Evolutionary conservation across 2,329 filamentous ascomycete species (phyloP), one percentile per base, ranked within the genome.

Genomic region (Thelonectria blattea): DNA sequence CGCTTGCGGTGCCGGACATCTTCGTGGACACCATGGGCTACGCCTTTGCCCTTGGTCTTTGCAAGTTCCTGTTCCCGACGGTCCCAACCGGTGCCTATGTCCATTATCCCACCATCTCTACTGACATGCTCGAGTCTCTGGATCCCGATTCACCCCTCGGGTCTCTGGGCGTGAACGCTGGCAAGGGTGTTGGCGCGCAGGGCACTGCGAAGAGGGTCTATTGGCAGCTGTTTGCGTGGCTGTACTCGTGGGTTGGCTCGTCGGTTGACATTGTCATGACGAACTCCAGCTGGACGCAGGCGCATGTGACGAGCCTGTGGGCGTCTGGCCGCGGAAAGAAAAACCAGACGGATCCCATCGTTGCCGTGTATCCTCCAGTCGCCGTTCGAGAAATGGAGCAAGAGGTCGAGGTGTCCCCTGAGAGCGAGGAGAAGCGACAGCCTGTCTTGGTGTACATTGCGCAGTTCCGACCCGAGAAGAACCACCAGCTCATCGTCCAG

Each of bases 1-100:
- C 87, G n/a, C 85, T 97, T 3, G 83, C 98, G 3, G 91, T 94
- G 0, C 95, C 95, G 0, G 95, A 99, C 74, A 85, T 98, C 53
- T 97, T 98, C 74, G 83, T 99, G 69, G 95, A 99, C 73, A 99
- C 95, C 2, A 97, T 99, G 93, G 95, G 95, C 63, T 99, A 97
- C 72, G 93, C 94, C 24, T 99, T 98, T 73, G 86, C 91, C 0
- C 85, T 97, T 11, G 92, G 91, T 9, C 82, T 97, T 3, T 91
- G 84, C 75, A 95, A 93, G 73, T 84, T 91, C 64, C 81, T 98
- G 22, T 98, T 98, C 73, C 90, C 85, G 0, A 76, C 79, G 37
- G 85, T 97, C 1, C 91, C 94, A 0, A 97, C 93, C 0, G 93
- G 87, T 47, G 93, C 95, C 53, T 99, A 99, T 73, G 93, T 98